Evolutionary conservation across 495 filamentous ascomycete genomes (phyloP).

Genomic region (Penicillium flavigenum): DNA sequence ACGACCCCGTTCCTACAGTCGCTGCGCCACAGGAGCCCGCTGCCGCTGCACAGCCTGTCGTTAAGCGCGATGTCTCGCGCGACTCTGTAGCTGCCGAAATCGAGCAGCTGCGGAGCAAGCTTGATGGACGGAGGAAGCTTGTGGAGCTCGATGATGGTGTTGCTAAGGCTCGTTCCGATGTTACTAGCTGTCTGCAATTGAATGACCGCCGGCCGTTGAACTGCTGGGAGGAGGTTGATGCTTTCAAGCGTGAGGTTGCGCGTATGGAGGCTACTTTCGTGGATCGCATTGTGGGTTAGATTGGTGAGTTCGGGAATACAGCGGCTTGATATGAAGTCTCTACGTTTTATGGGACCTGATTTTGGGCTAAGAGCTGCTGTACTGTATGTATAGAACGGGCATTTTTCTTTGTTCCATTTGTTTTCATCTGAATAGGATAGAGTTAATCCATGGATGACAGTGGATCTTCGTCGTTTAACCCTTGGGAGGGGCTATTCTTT

Average conservation of each 20-base stretch:
- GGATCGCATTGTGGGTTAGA: slow-evolving; percentile 69
- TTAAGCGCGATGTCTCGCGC: slow-evolving; percentile 49
- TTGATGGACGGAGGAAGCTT: slow-evolving; percentile 73
- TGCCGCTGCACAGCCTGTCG: slow-evolving; percentile 18
- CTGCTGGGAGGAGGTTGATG: slow-evolving; percentile 93
- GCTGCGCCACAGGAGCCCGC: slow-evolving; percentile 18
- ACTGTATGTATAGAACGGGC: slow-evolving; percentile 36
- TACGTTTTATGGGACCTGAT: slow-evolving; percentile 14
- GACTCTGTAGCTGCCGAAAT: slow-evolving; percentile 65
- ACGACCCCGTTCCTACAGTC: slow-evolving; percentile 28
- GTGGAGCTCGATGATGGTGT: slow-evolving; percentile 63
- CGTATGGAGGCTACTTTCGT: slow-evolving; percentile 83
- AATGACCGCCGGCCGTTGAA: slow-evolving; percentile 89
- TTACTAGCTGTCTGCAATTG: slow-evolving; percentile 77
- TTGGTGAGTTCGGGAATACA: slow-evolving; percentile 9
- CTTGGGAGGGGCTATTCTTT: neutral
- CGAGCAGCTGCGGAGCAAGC: slow-evolving; percentile 67
- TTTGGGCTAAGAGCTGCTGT: slow-evolving; percentile 24
- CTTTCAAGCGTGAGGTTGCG: slow-evolving; percentile 83
- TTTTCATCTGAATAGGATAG: slow-evolving; percentile 19
- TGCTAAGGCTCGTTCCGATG: slow-evolving; percentile 69
- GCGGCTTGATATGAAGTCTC: slow-evolving; percentile 17
- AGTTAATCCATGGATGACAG: slow-evolving; percentile 20
- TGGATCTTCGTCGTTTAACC: neutral
- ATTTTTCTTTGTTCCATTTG: slow-evolving; percentile 26